These are phyloP conservation scores for Phaseolus coccineus DNA, from an alignment of 331 rosid genomes.

Conservation along the genomic window DNA sequence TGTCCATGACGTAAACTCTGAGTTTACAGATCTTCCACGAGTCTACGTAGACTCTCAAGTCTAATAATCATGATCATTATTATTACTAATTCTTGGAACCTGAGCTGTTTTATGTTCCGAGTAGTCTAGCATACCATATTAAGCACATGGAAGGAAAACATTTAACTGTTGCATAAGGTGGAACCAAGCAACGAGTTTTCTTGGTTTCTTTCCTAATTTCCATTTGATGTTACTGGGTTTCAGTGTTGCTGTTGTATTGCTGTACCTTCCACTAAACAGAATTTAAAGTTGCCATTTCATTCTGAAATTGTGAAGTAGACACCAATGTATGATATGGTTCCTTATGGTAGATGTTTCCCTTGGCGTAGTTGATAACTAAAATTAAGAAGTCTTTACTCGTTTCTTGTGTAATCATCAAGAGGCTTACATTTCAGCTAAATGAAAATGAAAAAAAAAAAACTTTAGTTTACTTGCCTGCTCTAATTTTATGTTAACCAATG, in stretches of 20 bases:
- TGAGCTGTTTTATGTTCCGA: background rate
- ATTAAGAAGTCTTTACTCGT: conserved; percentile 3
- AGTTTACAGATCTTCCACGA: too few relatives aligned
- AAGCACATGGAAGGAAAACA: background rate
- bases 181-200: background rate
- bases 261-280: conserved; percentile 16
- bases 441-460: background rate
- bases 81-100: background rate
- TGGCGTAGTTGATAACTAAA: background rate
- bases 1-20: background rate
- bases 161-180: conserved; percentile 17
- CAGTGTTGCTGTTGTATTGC: conserved; percentile 3
- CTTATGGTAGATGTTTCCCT: conserved; percentile 14
- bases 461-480: conserved; percentile 25
- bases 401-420: conserved; percentile 22
- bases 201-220: background rate
- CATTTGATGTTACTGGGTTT: conserved; percentile 14
- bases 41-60: too few relatives aligned
- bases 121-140: background rate
- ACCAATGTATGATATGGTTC: conserved; percentile 1
- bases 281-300: conserved; percentile 14
- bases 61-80: background rate
- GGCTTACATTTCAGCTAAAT: background rate
- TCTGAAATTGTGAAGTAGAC: conserved; percentile 11
- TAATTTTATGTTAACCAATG: conserved; percentile 24